phyloP scores from a whole-genome alignment of 352 stramenopile species.

The Phytophthora citrophthora region DNA sequence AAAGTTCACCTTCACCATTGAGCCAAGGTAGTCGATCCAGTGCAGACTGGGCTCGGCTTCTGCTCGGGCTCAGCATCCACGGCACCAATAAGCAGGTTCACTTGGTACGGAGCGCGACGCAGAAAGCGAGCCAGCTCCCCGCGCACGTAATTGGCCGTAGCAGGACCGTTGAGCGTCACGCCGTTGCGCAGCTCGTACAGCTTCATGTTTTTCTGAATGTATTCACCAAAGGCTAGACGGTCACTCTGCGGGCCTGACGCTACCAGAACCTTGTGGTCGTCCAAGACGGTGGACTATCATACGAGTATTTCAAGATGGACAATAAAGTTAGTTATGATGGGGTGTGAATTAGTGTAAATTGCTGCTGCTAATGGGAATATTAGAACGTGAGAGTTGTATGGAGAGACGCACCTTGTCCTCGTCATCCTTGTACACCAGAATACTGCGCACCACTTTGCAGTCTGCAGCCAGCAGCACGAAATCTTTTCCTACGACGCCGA shows the following conservation, averaged over 20 bases:
- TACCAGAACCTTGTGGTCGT: constrained; percentile 86
- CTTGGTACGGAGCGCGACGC: constrained; percentile 84
- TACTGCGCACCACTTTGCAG: constrained; percentile 90
- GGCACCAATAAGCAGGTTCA: constrained; percentile 85
- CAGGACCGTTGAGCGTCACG: constrained; percentile 80
- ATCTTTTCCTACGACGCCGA: constrained; percentile 91
- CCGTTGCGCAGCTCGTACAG: constrained; percentile 90
- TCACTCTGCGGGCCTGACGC: constrained; percentile 81
- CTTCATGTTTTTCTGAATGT: constrained; percentile 93
- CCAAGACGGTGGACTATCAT: constrained; percentile 70
- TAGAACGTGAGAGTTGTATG: not conserved
- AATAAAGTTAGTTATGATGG: constrained; percentile 13
- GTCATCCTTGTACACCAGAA: constrained; percentile 94
- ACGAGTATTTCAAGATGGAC: not conserved
- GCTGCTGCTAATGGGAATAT: not conserved
- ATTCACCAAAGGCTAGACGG: constrained; percentile 85
- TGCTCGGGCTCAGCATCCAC: constrained; percentile 52
- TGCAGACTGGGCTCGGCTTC: constrained; percentile 71
- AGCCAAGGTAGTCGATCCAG: constrained; percentile 90
- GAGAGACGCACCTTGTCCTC: constrained; percentile 86
- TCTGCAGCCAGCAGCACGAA: constrained; percentile 93
- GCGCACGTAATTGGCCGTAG: constrained; percentile 88
- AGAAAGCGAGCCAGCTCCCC: constrained; percentile 81
- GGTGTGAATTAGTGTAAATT: too few species aligned
- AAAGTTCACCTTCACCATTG: constrained; percentile 90